Evolutionary conservation across 1,139 yeast genomes (phyloP).

Genomic region (Pichia inconspicua): DNA sequence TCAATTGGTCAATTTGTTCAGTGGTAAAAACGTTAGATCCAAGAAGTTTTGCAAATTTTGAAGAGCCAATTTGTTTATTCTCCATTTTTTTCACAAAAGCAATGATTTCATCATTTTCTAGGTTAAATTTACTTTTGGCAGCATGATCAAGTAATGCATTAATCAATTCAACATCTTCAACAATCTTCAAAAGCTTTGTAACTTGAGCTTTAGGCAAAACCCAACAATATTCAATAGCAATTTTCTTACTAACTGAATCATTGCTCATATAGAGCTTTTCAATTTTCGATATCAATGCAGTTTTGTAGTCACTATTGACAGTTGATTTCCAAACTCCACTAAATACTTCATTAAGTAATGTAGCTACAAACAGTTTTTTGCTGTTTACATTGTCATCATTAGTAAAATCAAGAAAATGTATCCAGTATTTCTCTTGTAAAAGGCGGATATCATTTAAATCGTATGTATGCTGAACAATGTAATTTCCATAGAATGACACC

Average conservation of each 20-base stretch:
- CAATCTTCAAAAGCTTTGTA: slow-evolving; percentile 12
- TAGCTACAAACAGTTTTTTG: slow-evolving; percentile 28
- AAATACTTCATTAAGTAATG: slow-evolving; percentile 35
- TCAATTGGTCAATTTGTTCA: slow-evolving; percentile 1
- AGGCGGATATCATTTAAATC: slow-evolving; percentile 14
- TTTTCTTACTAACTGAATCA: neutral
- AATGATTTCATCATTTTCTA: slow-evolving; percentile 2
- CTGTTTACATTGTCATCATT: slow-evolving; percentile 2
- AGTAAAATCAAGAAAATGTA: slow-evolving; percentile 7
- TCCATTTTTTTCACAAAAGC: neutral
- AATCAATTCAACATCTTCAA: slow-evolving; percentile 9
- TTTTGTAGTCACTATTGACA: neutral
- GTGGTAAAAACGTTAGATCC: neutral
- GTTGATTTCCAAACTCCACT: slow-evolving; percentile 24
- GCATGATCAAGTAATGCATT: slow-evolving; percentile 7
- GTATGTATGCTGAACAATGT: slow-evolving; percentile 24
- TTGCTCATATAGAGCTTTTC: neutral
- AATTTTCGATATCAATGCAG: neutral
- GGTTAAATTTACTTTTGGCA: neutral
- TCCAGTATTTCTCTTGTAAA: slow-evolving; percentile 29
- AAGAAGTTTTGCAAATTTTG: neutral
- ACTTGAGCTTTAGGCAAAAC: slow-evolving; percentile 16
- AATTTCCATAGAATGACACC: slow-evolving; percentile 37
- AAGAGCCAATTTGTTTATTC: neutral
- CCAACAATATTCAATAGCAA: slow-evolving; percentile 16